Evolutionary conservation across 345 rosid species (phyloP), one percentile per base, ranked within the genome.

Genomic region (Litchi chinensis): DNA sequence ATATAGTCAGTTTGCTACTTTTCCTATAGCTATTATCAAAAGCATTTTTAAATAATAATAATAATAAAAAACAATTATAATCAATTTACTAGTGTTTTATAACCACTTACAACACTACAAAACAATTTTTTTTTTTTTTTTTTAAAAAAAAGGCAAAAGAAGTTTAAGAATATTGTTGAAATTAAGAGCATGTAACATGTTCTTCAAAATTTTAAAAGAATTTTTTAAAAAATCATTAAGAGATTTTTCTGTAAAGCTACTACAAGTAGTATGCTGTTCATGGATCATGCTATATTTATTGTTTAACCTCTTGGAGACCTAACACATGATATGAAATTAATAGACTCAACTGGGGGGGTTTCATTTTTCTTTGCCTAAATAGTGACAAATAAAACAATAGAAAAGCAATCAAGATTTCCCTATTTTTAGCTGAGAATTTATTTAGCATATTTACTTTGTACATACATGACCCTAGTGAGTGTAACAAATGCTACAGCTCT

Each of bases 401-500:
- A 10, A 40, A 65, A 62, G 41, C 37, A 37, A 28, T 18, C 21
- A 57, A 56, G 32, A 28, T 5, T 32, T 22, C 32, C 19, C 62
- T 26, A 16, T 2, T 41, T 52, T 56, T 56, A 48, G 70, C 65
- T 37, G 65, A 50, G 48, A 56, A 44, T 73, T 77, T 56, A 59
- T 15, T 76, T 76, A 46, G 1, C 60, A 68, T 60, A 21, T 43
- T 70, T 28, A 70, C 68, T 75, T 75, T 26, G 24, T 60, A 21
- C 28, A 28, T 73, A 32, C 65, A 70, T 21, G 32, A 13, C 43
- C 10, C 26, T 40, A n/a, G 48, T 39, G 67, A 39, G 0, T 19
- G 32, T 44, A 74, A 79, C 44, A 60, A 73, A 62, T 71, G 76
- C 57, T 28, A 26, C 26, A 26, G 44, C 37, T 41, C 67, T 68